Percentiles rank a stretch among this genome's conserved stretches.
Evolutionary conservation across 441 rosid genomes (phyloP).

Genomic region (Gossypium trilobum): DNA sequence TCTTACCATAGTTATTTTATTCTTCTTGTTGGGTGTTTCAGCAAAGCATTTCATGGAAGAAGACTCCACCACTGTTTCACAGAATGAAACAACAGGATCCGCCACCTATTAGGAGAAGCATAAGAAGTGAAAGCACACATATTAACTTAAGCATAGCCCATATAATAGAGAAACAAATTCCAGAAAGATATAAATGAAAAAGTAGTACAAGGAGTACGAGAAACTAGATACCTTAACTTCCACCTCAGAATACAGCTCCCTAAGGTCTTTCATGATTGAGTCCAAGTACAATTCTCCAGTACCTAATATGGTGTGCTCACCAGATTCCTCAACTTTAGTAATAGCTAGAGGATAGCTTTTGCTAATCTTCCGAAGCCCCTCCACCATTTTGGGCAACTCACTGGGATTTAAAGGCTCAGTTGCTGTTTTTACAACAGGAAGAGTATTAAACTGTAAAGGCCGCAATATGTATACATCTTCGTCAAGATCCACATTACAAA

Average conservation of each 20-base stretch:
- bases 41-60: conserved; percentile 97
- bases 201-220: background rate
- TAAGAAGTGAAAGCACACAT: conserved; percentile 11
- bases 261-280: conserved; percentile 94
- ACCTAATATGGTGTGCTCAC: conserved; percentile 93
- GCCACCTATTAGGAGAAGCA: conserved; percentile 50
- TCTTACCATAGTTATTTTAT: conserved; percentile 85
- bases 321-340: conserved; percentile 93
- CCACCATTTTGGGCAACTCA: conserved; percentile 98
- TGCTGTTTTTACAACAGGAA: conserved; percentile 92
- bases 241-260: conserved; percentile 95
- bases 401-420: conserved; percentile 97
- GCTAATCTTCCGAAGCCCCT: conserved; percentile 95
- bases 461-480: conserved; percentile 85
- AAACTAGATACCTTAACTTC: conserved; percentile 73
- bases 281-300: conserved; percentile 93
- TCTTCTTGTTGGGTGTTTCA: conserved; percentile 93
- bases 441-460: conserved; percentile 86
- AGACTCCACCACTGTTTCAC: conserved; percentile 94
- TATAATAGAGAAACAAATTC: background rate
- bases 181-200: conserved; percentile 1
- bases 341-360: conserved; percentile 97
- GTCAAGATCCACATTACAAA: conserved; percentile 57
- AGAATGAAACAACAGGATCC: conserved; percentile 92
- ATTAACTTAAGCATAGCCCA: background rate